Conservation (phyloP, 2,329 filamentous ascomycete genomes). For the Microsporum ferrugineum region DNA sequence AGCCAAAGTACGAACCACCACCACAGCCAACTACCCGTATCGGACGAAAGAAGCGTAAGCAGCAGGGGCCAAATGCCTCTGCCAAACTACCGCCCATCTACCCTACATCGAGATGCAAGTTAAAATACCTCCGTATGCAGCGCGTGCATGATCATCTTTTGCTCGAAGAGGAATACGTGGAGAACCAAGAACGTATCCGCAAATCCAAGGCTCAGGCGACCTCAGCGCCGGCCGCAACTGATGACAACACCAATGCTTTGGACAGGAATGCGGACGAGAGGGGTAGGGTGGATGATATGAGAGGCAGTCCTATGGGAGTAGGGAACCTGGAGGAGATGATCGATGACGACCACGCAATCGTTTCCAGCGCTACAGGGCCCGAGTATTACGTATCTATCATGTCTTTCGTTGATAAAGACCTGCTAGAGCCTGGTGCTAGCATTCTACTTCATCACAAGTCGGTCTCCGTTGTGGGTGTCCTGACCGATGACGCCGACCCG, state of each 20-base stretch:
- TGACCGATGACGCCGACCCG: conserved; percentile 92
- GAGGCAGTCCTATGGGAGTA: conserved; percentile 96
- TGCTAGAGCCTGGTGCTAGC: conserved; percentile 89
- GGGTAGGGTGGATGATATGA: conserved; percentile 92
- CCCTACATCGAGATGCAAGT: conserved; percentile 93
- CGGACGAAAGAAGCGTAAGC: conserved; percentile 97
- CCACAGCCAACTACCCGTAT: conserved; percentile 93
- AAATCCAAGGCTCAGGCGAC: conserved; percentile 67
- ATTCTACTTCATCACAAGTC: conserved; percentile 95
- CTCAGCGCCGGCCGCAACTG: conserved; percentile 47
- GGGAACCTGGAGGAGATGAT: conserved; percentile 97
- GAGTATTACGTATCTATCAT: conserved; percentile 99
- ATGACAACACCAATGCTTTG: conserved; percentile 60
- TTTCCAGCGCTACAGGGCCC: conserved; percentile 90
- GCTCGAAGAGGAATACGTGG: conserved; percentile 95
- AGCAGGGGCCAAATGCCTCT: conserved; percentile 80
- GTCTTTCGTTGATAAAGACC: conserved; percentile 98
- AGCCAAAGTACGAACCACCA: conserved; percentile 99
- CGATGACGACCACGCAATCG: conserved; percentile 97
- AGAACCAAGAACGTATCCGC: conserved; percentile 92
- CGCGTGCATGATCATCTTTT: conserved; percentile 94
- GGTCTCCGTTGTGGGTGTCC: conserved; percentile 90
- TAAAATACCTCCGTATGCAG: conserved; percentile 94
- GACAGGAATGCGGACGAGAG: conserved; percentile 92
- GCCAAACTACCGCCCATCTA: conserved; percentile 91